Evolutionary conservation across 2,329 filamentous ascomycete genomes (phyloP).

Genomic region (Massarina eburnea): DNA sequence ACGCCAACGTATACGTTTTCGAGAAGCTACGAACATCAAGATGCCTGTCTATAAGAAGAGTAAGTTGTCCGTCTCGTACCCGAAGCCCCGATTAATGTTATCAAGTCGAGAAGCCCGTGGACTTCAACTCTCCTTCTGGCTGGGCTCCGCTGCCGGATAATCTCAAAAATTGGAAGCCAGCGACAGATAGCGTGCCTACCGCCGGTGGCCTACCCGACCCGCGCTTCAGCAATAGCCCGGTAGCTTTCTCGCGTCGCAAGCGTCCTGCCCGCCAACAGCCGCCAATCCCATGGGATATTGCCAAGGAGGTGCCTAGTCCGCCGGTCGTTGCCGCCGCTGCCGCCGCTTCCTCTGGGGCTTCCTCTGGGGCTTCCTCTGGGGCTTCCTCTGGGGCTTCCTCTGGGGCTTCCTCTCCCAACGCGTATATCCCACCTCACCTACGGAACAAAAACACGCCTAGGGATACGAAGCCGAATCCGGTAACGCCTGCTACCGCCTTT

Average conservation of each 20-base stretch:
- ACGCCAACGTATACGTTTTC: too few relatives aligned
- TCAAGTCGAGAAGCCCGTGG: not conserved
- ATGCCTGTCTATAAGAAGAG: too few relatives aligned
- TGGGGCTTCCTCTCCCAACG: not conserved
- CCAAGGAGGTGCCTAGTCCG: not conserved
- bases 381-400: not conserved
- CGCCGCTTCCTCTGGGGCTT: too few relatives aligned
- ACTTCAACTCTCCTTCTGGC: not conserved
- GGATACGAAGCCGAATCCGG: not conserved
- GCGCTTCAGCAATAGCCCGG: not conserved
- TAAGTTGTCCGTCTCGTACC: too few relatives aligned
- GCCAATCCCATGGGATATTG: not conserved
- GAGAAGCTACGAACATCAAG: too few relatives aligned
- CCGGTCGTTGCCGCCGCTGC: too few relatives aligned
- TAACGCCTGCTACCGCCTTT: too few relatives aligned
- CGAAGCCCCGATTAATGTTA: too few relatives aligned
- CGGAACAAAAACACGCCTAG: not conserved
- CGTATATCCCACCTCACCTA: not conserved
- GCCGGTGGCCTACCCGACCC: not conserved
- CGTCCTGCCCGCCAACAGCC: not conserved
- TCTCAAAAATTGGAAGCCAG: not conserved
- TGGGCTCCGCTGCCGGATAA: not conserved
- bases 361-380: not conserved
- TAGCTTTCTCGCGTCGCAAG: not conserved
- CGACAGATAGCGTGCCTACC: not conserved